Percentiles rank a stretch among this genome's conserved stretches.
phyloP scores from a whole-genome alignment of 257 asterid species.

The Cinchona pubescens region DNA sequence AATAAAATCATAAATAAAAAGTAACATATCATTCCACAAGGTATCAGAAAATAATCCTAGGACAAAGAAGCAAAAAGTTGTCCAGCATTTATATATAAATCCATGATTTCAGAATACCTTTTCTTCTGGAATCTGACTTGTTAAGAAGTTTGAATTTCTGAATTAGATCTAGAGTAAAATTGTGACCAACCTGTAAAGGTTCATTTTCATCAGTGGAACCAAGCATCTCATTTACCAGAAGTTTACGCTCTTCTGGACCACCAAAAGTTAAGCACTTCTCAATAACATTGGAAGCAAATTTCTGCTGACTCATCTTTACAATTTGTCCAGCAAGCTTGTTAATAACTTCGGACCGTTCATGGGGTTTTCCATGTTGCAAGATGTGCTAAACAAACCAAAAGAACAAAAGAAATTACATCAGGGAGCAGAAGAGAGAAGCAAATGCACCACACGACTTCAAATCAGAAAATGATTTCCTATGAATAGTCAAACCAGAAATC shows the following conservation, averaged over 20 bases:
- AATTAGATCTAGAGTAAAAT: not conserved
- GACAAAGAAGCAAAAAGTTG: too few species aligned
- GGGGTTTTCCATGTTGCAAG: slow-evolving; percentile 74
- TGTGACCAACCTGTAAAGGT: slow-evolving; percentile 66
- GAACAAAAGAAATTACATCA: not conserved
- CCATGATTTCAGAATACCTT: too few species aligned
- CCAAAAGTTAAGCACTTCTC: slow-evolving; percentile 85
- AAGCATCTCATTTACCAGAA: slow-evolving; percentile 78
- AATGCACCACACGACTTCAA: not conserved
- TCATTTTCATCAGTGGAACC: slow-evolving; percentile 85
- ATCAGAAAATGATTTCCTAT: not conserved
- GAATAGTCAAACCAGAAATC: not conserved
- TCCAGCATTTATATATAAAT: too few species aligned
- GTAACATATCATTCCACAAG: not conserved
- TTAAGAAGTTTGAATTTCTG: too few species aligned
- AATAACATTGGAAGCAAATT: slow-evolving; percentile 85
- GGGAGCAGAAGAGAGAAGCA: not conserved
- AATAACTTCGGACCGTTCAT: slow-evolving; percentile 63
- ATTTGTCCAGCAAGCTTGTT: slow-evolving; percentile 77
- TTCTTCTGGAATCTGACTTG: not conserved
- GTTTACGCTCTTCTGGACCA: slow-evolving; percentile 61
- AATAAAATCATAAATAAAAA: not conserved
- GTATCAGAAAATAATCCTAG: not conserved
- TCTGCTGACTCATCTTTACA: slow-evolving; percentile 89
- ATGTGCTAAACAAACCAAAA: slow-evolving; percentile 54